Percentiles rank a stretch among this genome's conserved stretches.
Conservation (phyloP, 2,329 filamentous ascomycete species). For the Pyrenochaeta sp. region DNA sequence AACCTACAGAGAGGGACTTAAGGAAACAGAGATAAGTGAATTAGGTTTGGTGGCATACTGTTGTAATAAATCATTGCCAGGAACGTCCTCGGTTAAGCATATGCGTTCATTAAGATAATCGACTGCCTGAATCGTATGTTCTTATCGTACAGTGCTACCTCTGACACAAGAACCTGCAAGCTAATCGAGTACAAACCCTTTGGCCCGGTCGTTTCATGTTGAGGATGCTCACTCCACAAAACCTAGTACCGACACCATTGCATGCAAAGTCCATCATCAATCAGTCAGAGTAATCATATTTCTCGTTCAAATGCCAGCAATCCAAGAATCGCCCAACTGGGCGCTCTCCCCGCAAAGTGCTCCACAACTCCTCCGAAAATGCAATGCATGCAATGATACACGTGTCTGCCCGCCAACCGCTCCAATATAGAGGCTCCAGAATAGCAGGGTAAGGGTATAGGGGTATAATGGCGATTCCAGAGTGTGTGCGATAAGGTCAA, state of each 20-base stretch:
- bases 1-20: too few relatives aligned
- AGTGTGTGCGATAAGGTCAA: neutral
- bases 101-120: neutral
- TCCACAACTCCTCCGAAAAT: neutral
- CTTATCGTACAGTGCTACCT: neutral
- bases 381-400: neutral
- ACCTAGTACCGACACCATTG: neutral
- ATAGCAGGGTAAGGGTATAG: neutral
- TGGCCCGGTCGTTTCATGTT: neutral
- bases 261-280: neutral
- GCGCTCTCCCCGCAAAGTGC: neutral
- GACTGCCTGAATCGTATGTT: neutral
- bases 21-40: too few relatives aligned
- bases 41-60: too few relatives aligned
- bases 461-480: neutral
- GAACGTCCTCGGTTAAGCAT: neutral
- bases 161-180: too few relatives aligned
- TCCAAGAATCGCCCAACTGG: neutral
- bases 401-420: neutral
- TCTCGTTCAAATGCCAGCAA: neutral
- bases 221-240: neutral
- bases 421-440: neutral
- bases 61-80: too few relatives aligned
- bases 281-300: constrained; percentile 1
- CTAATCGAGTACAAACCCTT: too few relatives aligned